Evolutionary conservation across 2,329 filamentous ascomycete species (phyloP).

Genomic region (Parascedosporium putredinis): DNA sequence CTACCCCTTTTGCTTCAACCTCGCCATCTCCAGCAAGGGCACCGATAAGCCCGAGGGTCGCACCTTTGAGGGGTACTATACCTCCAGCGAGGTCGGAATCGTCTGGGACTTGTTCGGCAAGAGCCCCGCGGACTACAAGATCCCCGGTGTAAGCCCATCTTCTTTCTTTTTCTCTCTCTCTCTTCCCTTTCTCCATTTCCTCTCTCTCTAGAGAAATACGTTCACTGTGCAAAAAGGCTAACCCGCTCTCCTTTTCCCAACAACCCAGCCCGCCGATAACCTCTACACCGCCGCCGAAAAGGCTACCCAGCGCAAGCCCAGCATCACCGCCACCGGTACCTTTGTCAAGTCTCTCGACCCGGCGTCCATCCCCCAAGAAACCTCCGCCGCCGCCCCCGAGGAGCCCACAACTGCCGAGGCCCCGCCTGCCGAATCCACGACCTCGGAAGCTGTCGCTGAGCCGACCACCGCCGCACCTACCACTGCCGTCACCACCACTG

Average conservation of each 20-base stretch:
- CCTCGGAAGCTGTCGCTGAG: not conserved
- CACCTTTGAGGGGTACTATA: not conserved
- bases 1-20: slow-evolving; percentile 40
- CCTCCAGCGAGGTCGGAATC: not conserved
- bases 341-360: slow-evolving; percentile 1
- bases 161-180: not conserved
- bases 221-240: no score
- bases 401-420: no score
- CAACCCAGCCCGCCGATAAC: not conserved
- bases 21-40: slow-evolving; percentile 31
- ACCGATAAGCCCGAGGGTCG: not conserved
- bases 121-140: not conserved
- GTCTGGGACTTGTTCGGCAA: slow-evolving; percentile 2
- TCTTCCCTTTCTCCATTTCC: not conserved
- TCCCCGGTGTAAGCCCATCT: slow-evolving; percentile 3
- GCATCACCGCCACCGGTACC: not conserved
- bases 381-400: not conserved
- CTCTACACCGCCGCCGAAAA: not conserved
- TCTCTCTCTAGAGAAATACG: no score
- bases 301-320: not conserved
- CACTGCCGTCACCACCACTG: not conserved
- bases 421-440: not conserved
- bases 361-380: not conserved
- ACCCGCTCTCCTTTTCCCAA: not conserved
- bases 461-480: not conserved